Conservation (phyloP, 2,329 filamentous ascomycete species). For the Fusarium sp. region DNA sequence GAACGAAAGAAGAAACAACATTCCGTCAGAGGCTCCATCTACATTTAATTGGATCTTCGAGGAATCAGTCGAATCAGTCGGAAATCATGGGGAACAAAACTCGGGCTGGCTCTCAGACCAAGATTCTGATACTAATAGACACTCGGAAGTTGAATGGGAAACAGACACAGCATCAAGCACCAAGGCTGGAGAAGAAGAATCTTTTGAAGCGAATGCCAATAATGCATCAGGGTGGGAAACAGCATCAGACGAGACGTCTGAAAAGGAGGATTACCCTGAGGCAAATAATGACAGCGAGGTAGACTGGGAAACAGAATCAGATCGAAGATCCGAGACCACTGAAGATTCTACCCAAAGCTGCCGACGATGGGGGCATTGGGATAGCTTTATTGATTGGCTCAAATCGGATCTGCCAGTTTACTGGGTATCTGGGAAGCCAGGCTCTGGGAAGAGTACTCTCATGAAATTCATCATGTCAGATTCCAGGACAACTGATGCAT, state of each 20-base stretch:
- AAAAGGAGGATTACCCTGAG: too few species aligned
- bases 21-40: background rate
- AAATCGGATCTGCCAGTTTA: background rate
- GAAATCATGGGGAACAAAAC: too few species aligned
- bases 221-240: too few species aligned
- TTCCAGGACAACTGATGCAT: rapidly evolving
- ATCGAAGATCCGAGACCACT: too few species aligned
- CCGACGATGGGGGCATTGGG: rapidly evolving
- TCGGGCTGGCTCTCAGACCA: rapidly evolving
- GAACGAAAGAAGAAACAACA: background rate
- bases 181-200: rapidly evolving
- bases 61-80: background rate
- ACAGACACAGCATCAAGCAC: too few species aligned
- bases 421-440: background rate
- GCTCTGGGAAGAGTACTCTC: background rate
- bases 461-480: background rate
- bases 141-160: background rate
- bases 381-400: rapidly evolving
- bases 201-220: background rate
- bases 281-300: too few species aligned
- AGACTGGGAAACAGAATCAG: too few species aligned
- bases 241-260: too few species aligned
- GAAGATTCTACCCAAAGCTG: rapidly evolving
- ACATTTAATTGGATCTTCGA: background rate
- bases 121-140: too few species aligned